Base-by-base conservation (phyloP, 352 stramenopile genomes). In the Phytophthora sp. region DNA sequence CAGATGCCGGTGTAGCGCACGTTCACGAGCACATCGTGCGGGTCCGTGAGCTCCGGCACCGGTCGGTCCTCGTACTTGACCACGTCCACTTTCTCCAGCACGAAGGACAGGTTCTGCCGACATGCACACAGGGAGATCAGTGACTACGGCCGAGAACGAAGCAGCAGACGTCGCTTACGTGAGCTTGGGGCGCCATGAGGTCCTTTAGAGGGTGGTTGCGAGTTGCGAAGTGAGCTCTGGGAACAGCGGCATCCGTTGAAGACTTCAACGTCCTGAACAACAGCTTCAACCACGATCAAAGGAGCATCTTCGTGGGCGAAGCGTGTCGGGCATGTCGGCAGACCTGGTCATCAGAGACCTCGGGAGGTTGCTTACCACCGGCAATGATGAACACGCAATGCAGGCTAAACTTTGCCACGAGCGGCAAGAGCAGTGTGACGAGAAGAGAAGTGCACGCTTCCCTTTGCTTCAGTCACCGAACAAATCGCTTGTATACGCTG, bases 1-100 rank as follows among this genome's bases (percentile, higher is more conserved):
- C 65, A 73, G 39, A 73, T 73, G 11, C 65, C 65, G 9, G 59
- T 73, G 58, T 62, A 73, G 39, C 58, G 52, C 5, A 69, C 65
- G 18, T 69, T 65, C 18, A 73, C 52, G 23, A 73, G 46, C 1
- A 73, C 58, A 23, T 66, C 59, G 48, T 73, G 52, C 18, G 65
- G 65, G 41, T 66, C 38, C 21, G 43, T 58, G 31, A 73, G 32
- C 41, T 62, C 59, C 5, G 65, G 58, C 5, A 73, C 41, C n/a
- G 58, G 64, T 5, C 58, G 64, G 23, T 73, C 57, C 17, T 73
- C 52, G 34, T 62, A 73, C 38, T 32, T 54, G 52, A 73, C 58
- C 8, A 61, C 58, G n/a, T 49, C 58, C 21, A 68, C 58, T 30
- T 69, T 69, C 18, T 73, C 44, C 3, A 73, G 64, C 21, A 73